Conservation (phyloP, 2,329 filamentous ascomycete genomes). For the Curvularia hawaiiensis region DNA sequence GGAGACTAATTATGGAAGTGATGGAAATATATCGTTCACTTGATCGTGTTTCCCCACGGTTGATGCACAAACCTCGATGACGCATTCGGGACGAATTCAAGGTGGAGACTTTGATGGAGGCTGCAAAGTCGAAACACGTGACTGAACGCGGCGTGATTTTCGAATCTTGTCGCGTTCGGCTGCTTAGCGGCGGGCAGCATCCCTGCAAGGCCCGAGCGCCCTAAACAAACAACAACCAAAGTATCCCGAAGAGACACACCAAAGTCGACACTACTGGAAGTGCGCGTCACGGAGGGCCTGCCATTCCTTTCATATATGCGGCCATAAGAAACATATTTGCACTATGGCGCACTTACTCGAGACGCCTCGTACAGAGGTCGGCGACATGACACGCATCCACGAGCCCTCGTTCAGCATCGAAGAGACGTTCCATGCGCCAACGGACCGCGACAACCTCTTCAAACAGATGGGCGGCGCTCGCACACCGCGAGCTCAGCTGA, state of each 20-base stretch:
- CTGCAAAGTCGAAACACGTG: conserved; percentile 28
- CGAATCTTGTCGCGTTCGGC: conserved; percentile 21
- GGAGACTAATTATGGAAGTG: background rate
- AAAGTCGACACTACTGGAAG: conserved; percentile 15
- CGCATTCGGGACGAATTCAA: background rate
- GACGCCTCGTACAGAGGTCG: conserved; percentile 83
- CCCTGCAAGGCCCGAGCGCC: conserved; percentile 21
- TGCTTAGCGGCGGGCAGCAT: conserved; percentile 14
- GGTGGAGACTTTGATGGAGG: conserved; percentile 6
- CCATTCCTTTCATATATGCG: conserved; percentile 40
- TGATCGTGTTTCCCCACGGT: background rate
- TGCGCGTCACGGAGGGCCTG: conserved; percentile 18
- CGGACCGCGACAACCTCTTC: conserved; percentile 76
- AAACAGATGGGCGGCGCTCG: conserved; percentile 69
- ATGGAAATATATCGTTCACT: background rate
- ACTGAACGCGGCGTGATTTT: conserved; percentile 22
- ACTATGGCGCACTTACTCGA: conserved; percentile 65
- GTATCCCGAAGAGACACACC: conserved; percentile 15
- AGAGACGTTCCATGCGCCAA: conserved; percentile 77
- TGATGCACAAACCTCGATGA: background rate
- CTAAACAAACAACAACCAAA: conserved; percentile 29
- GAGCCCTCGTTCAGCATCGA: conserved; percentile 85
- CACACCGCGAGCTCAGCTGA: conserved; percentile 78
- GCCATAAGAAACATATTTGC: conserved; percentile 25
- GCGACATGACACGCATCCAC: conserved; percentile 77